Percentiles rank a stretch among this genome's conserved stretches.
Conservation (phyloP, 2,329 filamentous ascomycete genomes). For the Capronia americana region DNA sequence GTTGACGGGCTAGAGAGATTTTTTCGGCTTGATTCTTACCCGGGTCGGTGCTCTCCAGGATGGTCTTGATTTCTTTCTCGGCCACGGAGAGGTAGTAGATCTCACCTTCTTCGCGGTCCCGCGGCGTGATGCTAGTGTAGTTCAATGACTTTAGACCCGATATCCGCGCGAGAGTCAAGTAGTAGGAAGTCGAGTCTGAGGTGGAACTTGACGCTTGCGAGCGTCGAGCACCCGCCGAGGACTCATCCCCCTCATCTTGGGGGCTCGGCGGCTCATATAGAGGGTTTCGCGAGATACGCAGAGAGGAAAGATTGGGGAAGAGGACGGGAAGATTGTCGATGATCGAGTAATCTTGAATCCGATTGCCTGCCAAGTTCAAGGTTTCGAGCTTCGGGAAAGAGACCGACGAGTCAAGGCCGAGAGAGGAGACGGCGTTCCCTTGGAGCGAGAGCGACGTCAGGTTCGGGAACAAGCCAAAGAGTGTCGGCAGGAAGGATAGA, state of each 20-base stretch:
- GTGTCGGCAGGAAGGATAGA: constrained; percentile 50
- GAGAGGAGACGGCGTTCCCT: constrained; percentile 69
- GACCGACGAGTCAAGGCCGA: constrained; percentile 42
- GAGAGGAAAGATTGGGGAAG: constrained; percentile 75
- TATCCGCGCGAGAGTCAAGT: constrained; percentile 39
- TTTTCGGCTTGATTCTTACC: constrained; percentile 1
- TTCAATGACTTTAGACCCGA: constrained; percentile 53
- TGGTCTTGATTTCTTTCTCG: constrained; percentile 72
- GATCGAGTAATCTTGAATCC: constrained; percentile 72
- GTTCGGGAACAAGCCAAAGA: constrained; percentile 63
- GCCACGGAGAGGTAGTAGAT: constrained; percentile 91
- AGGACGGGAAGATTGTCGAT: constrained; percentile 70
- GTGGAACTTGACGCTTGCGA: constrained; percentile 35
- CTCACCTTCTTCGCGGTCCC: constrained; percentile 85
- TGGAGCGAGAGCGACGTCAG: constrained; percentile 68
- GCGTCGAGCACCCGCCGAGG: constrained; percentile 22
- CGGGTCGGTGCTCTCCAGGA: constrained; percentile 50
- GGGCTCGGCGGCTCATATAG: constrained; percentile 63
- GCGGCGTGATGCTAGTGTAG: constrained; percentile 66
- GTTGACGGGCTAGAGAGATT: constrained; percentile 12
- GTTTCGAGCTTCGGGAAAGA: constrained; percentile 61
- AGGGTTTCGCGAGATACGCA: constrained; percentile 86
- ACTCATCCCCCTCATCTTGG: not conserved
- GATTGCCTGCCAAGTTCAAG: constrained; percentile 76
- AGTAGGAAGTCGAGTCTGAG: constrained; percentile 37